phyloP scores from a whole-genome alignment of 192 early-diverging fungal genomes.

The Pilaira anomala region DNA sequence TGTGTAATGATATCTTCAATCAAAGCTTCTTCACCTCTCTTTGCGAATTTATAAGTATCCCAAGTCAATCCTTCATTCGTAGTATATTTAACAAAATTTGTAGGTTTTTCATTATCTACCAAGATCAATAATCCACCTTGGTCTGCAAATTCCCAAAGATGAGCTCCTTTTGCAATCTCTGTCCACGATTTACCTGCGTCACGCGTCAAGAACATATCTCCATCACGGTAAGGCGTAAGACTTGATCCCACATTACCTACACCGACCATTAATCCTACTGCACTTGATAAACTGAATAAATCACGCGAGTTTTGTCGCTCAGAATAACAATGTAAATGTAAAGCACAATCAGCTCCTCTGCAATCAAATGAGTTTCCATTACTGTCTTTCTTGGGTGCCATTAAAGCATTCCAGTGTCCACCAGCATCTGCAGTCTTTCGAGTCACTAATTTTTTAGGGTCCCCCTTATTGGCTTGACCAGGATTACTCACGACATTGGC shows the following conservation, averaged over 20 bases:
- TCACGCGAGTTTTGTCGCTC: conserved; percentile 73
- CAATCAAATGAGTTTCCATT: conserved; percentile 34
- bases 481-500: conserved; percentile 78
- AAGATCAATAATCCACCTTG: conserved; percentile 85
- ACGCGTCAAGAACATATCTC: conserved; percentile 81
- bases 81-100: conserved; percentile 61
- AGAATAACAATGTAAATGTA: conserved; percentile 89
- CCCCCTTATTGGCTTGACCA: conserved; percentile 48
- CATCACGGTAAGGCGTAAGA: conserved; percentile 62
- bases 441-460: conserved; percentile 61
- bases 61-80: conserved; percentile 78
- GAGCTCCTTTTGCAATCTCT: conserved; percentile 79
- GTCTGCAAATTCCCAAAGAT: conserved; percentile 91
- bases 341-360: conserved; percentile 45
- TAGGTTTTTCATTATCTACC: conserved; percentile 78
- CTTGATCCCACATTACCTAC: conserved; percentile 86
- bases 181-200: conserved; percentile 88
- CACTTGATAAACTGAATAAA: conserved; percentile 75
- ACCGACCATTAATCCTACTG: conserved; percentile 86
- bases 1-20: conserved; percentile 66
- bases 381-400: conserved; percentile 46
- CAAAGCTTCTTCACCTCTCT: conserved; percentile 42
- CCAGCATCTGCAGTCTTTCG: conserved; percentile 84
- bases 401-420: conserved; percentile 60
- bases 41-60: conserved; percentile 46